These are phyloP conservation scores for Chlorella sp. DNA, from an alignment of 139 green algal species.

Conservation along the genomic window DNA sequence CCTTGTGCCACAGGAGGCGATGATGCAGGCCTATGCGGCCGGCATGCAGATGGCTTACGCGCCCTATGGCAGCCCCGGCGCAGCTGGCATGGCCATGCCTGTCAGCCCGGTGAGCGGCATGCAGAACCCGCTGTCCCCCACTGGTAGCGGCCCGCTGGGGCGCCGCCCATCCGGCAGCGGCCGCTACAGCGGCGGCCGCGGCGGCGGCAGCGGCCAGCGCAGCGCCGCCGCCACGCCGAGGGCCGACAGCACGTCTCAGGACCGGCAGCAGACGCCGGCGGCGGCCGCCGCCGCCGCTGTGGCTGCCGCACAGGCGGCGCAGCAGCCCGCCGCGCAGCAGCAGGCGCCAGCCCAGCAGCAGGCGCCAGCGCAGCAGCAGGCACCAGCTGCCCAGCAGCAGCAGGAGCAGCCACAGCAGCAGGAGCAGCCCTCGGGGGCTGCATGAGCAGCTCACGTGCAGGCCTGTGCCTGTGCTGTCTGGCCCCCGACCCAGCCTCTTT, in stretches of 20 bases:
- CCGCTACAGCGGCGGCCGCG: not conserved
- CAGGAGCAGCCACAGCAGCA: not conserved
- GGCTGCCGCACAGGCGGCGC: not conserved
- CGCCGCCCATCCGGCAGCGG: slow-evolving; percentile 1
- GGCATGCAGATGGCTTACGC: slow-evolving; percentile 13
- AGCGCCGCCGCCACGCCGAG: too few relatives aligned
- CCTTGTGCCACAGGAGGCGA: not conserved
- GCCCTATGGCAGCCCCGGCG: not conserved
- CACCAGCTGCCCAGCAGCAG: not conserved
- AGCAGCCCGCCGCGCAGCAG: not conserved
- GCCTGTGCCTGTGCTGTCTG: too few relatives aligned
- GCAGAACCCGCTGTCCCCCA: slow-evolving; percentile 8
- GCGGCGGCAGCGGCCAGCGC: not conserved
- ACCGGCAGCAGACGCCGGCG: not conserved
- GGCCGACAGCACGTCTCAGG: too few relatives aligned
- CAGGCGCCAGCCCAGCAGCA: not conserved
- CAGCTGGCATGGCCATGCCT: not conserved
- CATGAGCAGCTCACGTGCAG: not conserved
- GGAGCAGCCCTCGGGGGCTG: not conserved
- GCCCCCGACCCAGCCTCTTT: too few relatives aligned
- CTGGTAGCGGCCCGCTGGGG: not conserved
- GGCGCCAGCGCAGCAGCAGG: not conserved
- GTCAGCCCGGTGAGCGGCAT: slow-evolving; percentile 12
- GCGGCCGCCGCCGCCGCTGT: not conserved
- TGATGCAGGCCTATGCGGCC: slow-evolving; percentile 28